Base-by-base conservation (phyloP, 352 stramenopile species). In the Ophiocytium majus region DNA sequence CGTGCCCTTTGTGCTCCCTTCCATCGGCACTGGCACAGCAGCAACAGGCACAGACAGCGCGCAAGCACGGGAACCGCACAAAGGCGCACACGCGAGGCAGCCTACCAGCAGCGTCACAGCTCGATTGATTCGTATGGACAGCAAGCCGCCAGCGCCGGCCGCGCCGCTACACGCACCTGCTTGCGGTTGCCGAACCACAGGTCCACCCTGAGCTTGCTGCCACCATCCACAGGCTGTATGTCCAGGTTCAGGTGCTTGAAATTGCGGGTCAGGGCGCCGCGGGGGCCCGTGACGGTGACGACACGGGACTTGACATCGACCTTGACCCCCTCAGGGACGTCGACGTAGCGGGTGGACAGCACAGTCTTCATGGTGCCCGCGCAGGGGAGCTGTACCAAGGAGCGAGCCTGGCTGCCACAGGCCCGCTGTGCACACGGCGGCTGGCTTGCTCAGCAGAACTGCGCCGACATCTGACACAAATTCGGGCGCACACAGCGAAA, bases 171-270 rank as follows among this genome's bases (percentile, higher is more conserved):
- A 74, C 80, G 32, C 23, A 88, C 85, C 92, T 98, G 94, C 94
- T 99, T 99, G 85, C 97, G 95, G 91, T 95, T 98, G 90, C 97
- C 97, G 91, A 99, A 99, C 97, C 97, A 99, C 81, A 99, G 92
- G 90, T 99, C 95, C 64, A 99, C 95, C 63, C 96, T 94, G 80
- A 99, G 88, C 89, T 96, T 94, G 82, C 93, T 92, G 19, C 37
- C 86, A 1, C 88, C 83, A 14, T 92, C 89, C 10, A 76, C 78
- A 50, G 89, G 89, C 89, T 95, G 95, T 83, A 99, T 94, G 91
- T 99, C 97, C 88, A 99, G 94, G 89, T 93, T 94, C 85, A 99
- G 91, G 94, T 99, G 97, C 89, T 97, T 97, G 92, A 99, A 99
- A 90, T 98, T 94, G 86, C 97, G 96, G 82, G 88, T 90, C 64